Base-by-base conservation (phyloP, 768 basidiomycete genomes). In the Russula abietina region DNA sequence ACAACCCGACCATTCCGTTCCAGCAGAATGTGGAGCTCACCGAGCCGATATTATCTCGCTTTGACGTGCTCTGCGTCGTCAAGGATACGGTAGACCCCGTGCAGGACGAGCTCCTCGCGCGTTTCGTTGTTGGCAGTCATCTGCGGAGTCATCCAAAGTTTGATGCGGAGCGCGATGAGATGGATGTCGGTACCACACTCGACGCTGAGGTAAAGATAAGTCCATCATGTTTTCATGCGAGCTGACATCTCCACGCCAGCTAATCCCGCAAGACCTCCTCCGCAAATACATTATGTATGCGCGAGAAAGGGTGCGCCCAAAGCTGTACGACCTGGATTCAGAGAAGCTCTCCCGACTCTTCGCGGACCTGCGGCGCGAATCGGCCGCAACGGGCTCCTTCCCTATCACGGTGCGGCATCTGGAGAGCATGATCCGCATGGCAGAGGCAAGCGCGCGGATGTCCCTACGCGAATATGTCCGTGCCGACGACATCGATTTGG, bases 241-340 rank as follows among this genome's bases (percentile, higher is more conserved):
- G 66, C 28, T 65, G n/a, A 55, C 24, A 5, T n/a, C 28, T 5
- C 10, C 4, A 2, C 22, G 19, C 24, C 61, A 99, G 96, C 83
- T 98, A 69, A 98, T 99, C 68, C 91, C 96, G 0, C 97, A 99
- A 80, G 95, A 98, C 66, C 76, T 96, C 39, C 83, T 99, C 28
- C 86, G 91, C 56, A 99, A 98, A 73, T 99, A 98, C 74, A 98
- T 98, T 77, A 96, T 98, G 91, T 98, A 98, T 70, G 93, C 95
- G 0, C 85, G 93, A 63, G 97, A 98, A 70, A 90, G 87, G 72
- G 86, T 98, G 65, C 81, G 83, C 67, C 97, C 97, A 2, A 96
- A 98, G 75, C 79, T 99, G 57, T 91, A 91, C 70, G 91, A 98
- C 69, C 80, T 98, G 68, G 97, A 99, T 73, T 91, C 93, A 71